phyloP scores from a whole-genome alignment of 768 basidiomycete species.

The Suillus weaverae region DNA sequence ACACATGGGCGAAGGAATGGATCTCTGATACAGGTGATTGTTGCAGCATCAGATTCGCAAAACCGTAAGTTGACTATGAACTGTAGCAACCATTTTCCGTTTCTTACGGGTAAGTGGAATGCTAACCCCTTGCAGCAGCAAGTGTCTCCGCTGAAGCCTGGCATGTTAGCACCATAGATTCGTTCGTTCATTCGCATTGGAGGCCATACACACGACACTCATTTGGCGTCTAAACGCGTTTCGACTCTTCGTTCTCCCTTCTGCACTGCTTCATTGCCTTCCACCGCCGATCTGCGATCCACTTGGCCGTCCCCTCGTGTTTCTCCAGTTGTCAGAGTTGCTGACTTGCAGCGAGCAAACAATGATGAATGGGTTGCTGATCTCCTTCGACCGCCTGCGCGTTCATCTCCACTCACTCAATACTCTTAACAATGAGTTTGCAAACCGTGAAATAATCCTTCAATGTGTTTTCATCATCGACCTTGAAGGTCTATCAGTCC shows the following conservation, averaged over 20 bases:
- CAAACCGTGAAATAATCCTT: conserved; percentile 42
- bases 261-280: conserved; percentile 49
- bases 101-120: conserved; percentile 54
- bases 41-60: neutral
- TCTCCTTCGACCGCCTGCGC: conserved; percentile 58
- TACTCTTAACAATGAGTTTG: conserved; percentile 23
- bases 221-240: conserved; percentile 50
- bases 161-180: conserved; percentile 62
- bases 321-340: conserved; percentile 49
- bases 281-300: conserved; percentile 56
- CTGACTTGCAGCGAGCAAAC: conserved; percentile 36
- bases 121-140: conserved; percentile 4
- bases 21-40: conserved; percentile 63
- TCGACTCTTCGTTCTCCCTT: conserved; percentile 33
- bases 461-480: conserved; percentile 74
- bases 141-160: conserved; percentile 11
- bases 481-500: conserved; percentile 54
- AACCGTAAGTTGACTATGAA: neutral
- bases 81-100: conserved; percentile 55
- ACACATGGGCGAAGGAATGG: conserved; percentile 60
- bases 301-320: conserved; percentile 63
- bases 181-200: conserved; percentile 58
- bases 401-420: conserved; percentile 53
- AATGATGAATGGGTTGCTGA: conserved; percentile 44
- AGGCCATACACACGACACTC: conserved; percentile 54